Percentiles rank a stretch among this genome's conserved stretches.
Conservation (phyloP, 768 basidiomycete species). For the Tephrocybe sp. region DNA sequence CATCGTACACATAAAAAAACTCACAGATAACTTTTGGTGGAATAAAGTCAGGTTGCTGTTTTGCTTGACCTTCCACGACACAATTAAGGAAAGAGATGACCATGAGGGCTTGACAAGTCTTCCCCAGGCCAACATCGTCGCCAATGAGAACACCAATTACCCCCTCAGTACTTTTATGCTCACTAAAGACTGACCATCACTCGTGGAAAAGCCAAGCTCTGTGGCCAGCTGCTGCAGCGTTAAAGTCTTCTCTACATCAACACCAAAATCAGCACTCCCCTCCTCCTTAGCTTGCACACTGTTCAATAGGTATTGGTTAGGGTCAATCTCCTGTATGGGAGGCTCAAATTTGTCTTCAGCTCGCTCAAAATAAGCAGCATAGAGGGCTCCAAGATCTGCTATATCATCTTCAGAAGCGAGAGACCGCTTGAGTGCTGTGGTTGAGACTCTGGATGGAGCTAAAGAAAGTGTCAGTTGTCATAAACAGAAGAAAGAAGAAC, state of each 20-base stretch:
- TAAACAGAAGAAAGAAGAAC: not conserved
- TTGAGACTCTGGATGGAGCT: conserved; percentile 5
- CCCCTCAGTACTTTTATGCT: no score
- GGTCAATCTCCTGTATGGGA: not conserved
- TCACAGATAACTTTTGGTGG: no score
- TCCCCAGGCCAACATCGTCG: no score
- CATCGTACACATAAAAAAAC: no score
- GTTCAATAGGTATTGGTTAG: not conserved
- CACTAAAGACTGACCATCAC: no score
- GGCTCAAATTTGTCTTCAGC: not conserved
- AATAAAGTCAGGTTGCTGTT: no score
- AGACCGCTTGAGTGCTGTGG: conserved; percentile 4
- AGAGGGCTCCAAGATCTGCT: conserved; percentile 3
- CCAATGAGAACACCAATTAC: conserved; percentile 18
- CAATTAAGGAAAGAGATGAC: no score
- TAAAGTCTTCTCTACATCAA: no score
- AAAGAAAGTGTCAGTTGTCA: not conserved
- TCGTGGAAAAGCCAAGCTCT: conserved; percentile 17
- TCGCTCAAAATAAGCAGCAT: conserved; percentile 7
- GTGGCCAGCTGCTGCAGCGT: conserved; percentile 8
- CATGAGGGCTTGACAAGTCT: no score
- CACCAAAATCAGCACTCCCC: conserved; percentile 5
- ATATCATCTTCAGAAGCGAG: conserved; percentile 10
- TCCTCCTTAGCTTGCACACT: conserved; percentile 1
- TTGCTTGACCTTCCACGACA: no score